Conservation (phyloP, 306 rosid genomes). For the Morella rubra region DNA sequence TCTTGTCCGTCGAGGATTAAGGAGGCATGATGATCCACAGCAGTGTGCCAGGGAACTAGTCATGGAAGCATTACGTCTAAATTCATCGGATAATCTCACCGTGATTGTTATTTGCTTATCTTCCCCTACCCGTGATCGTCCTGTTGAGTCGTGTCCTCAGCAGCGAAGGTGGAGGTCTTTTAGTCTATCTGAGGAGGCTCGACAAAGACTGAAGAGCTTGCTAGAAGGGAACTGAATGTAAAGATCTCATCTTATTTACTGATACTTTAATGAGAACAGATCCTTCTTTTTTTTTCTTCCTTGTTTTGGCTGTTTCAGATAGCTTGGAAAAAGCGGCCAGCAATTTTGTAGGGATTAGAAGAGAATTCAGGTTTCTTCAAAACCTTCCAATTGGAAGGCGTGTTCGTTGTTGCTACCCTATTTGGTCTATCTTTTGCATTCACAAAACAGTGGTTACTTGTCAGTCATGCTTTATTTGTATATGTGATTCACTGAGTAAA, state of each 20-base stretch:
- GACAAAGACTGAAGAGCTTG: constrained; percentile 54
- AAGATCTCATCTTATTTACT: constrained; percentile 26
- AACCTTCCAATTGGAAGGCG: constrained; percentile 22
- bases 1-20: constrained; percentile 76
- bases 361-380: constrained; percentile 17
- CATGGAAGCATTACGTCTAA: constrained; percentile 66
- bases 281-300: constrained; percentile 31
- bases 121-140: constrained; percentile 35
- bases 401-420: constrained; percentile 15
- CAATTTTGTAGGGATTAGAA: constrained; percentile 68
- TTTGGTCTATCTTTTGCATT: constrained; percentile 19
- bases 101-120: constrained; percentile 73
- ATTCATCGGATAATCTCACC: constrained; percentile 80
- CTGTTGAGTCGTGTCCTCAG: constrained; percentile 46
- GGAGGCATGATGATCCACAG: constrained; percentile 82
- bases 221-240: constrained; percentile 59
- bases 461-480: too few species aligned
- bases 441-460: background rate
- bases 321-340: constrained; percentile 46
- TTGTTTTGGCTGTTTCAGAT: constrained; percentile 56
- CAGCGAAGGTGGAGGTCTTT: constrained; percentile 57
- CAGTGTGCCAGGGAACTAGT: constrained; percentile 77
- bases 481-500: too few species aligned
- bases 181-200: constrained; percentile 59
- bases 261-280: constrained; percentile 21